Base-by-base conservation (phyloP, 2,329 filamentous ascomycete genomes). In the Diplocarpon mali region DNA sequence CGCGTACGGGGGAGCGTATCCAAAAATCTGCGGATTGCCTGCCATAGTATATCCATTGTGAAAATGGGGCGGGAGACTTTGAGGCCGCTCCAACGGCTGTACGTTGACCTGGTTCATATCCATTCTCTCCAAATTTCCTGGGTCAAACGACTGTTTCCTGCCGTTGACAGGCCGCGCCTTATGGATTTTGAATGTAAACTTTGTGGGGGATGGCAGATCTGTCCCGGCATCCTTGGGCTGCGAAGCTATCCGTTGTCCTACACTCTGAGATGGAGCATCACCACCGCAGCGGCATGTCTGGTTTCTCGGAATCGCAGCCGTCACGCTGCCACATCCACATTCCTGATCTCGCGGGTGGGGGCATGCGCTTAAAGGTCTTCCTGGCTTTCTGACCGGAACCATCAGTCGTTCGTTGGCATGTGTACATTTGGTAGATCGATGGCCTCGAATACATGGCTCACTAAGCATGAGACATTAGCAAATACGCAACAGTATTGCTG, bases 391-490 rank as follows among this genome's bases (percentile, higher is more conserved):
- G 13, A 86, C 82, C 16, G 78, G 77, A 3, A 84, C 69, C 70
- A 85, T 77, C 29, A 84, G 66, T 47, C 81, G 75, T 55, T 84
- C 80, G 51, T 72, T 70, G 48, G 70, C 71, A 60, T 86, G 82
- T 38, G 74, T 79, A 63, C 82, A 86, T 68, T 83, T 84, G 42
- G 81, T 84, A 27, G 82, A 85, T 56, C 82, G 78, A 63, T 86
- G 82, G 45, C 82, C 82, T 57, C 81, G 78, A 55, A 85, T 85
- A 61, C 82, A 85, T 58, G 81, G 80, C 69, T 77, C 77, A 64
- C 81, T 85, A 55, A 30, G 38, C 13, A 39, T 5, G 42, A 11
- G 38, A 38, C 5, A 45, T 60, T 40, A 60, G 55, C 48, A 9
- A 35, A 42, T 15, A 30, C 10, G 13, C 10, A n/a, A 28, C n/a